Percentiles rank a stretch among this genome's conserved stretches.
phyloP scores from a whole-genome alignment of 306 rosid species.

The Pterocarpus macrocarpus region DNA sequence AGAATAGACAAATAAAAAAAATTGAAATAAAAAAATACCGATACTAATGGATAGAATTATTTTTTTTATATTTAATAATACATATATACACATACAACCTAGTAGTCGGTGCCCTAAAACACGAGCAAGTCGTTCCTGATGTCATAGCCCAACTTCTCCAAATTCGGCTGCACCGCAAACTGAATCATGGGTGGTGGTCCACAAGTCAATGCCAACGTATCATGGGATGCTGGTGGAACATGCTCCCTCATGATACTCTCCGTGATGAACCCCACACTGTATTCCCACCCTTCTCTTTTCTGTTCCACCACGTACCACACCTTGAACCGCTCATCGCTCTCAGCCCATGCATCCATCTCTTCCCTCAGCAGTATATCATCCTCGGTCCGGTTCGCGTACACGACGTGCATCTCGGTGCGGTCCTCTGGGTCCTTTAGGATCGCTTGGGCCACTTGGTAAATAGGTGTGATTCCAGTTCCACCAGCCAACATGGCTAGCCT shows the following conservation, averaged over 20 bases:
- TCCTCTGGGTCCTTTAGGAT: constrained; percentile 77
- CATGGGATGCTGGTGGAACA: constrained; percentile 59
- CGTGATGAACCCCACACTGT: constrained; percentile 70
- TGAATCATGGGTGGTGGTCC: constrained; percentile 94
- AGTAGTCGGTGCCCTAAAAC: constrained; percentile 49
- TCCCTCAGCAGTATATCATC: constrained; percentile 80
- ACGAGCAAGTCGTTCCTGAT: constrained; percentile 62
- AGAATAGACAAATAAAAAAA: background rate
- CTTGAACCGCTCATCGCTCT: constrained; percentile 60
- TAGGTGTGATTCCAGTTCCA: constrained; percentile 89
- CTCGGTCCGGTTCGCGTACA: constrained; percentile 79
- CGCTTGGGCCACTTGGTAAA: constrained; percentile 82
- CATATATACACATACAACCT: background rate
- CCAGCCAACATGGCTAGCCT: constrained; percentile 81
- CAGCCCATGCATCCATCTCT: constrained; percentile 78
- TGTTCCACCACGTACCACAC: constrained; percentile 85
- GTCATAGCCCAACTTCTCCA: constrained; percentile 82
- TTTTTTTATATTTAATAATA: background rate
- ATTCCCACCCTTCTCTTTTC: constrained; percentile 70
- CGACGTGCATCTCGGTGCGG: constrained; percentile 75
- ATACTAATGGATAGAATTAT: constrained; percentile 1
- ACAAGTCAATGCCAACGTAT: constrained; percentile 74
- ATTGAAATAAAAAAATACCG: background rate
- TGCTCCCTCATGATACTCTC: constrained; percentile 74
- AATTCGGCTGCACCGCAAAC: constrained; percentile 69